phyloP scores from a whole-genome alignment of 495 filamentous ascomycete genomes.

The Xylaria castorea region DNA sequence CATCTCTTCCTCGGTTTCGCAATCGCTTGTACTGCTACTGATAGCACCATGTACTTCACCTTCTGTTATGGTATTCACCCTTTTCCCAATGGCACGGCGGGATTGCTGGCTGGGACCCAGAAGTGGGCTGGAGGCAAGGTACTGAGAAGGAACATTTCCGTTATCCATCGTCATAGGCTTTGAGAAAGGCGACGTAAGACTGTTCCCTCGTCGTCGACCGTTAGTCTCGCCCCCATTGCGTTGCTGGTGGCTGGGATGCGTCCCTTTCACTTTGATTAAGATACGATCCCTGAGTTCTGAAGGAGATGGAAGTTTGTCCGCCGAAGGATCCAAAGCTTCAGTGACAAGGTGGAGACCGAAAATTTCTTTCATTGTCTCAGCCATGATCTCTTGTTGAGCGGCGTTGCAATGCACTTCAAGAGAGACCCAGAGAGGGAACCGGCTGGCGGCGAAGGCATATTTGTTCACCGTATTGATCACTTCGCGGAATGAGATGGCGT shows the following conservation, averaged over 20 bases:
- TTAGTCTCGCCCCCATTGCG: conserved; percentile 46
- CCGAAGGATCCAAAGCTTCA: conserved; percentile 71
- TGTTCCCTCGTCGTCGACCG: conserved; percentile 73
- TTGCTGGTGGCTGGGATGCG: conserved; percentile 51
- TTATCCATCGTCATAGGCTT: conserved; percentile 65
- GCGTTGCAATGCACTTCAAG: conserved; percentile 92
- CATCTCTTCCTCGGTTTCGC: conserved; percentile 63
- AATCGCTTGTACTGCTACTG: conserved; percentile 64
- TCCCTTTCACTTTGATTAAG: conserved; percentile 90
- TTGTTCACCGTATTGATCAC: conserved; percentile 91
- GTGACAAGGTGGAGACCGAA: conserved; percentile 80
- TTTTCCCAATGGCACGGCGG: conserved; percentile 40
- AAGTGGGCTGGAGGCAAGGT: conserved; percentile 64
- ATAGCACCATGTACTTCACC: conserved; percentile 56
- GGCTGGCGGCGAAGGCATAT: conserved; percentile 83
- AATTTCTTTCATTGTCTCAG: conserved; percentile 82
- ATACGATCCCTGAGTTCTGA: conserved; percentile 83
- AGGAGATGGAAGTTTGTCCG: conserved; percentile 76
- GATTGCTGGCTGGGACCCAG: conserved; percentile 47
- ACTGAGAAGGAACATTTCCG: conserved; percentile 55
- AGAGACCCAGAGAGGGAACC: conserved; percentile 89
- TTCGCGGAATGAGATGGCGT: conserved; percentile 82
- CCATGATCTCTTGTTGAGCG: conserved; percentile 86
- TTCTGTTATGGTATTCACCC: conserved; percentile 57
- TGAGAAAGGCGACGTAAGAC: conserved; percentile 77